A percentile compares a stretch with the other conserved stretches of the same genome.
Conservation (phyloP, 2,329 filamentous ascomycete species). For the Curvularia spicifera region DNA sequence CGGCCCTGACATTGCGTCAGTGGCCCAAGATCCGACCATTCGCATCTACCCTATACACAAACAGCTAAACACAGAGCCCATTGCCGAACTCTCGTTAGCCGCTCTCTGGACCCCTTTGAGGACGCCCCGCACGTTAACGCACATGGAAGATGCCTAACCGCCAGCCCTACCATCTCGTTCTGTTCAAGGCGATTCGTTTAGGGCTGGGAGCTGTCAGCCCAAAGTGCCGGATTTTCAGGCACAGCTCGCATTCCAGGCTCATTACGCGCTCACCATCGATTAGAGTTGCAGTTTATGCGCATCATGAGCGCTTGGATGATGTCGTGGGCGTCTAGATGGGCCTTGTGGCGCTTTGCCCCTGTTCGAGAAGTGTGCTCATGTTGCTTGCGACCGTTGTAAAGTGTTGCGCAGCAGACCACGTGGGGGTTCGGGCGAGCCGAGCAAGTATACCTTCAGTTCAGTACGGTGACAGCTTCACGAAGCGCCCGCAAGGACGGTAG, state of each 20-base stretch:
- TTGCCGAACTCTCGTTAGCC: conserved; percentile 27
- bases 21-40: conserved; percentile 15
- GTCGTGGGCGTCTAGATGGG: conserved; percentile 20
- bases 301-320: conserved; percentile 22
- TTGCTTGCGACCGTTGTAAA: conserved; percentile 8
- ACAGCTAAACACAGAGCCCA: conserved; percentile 27
- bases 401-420: conserved; percentile 14
- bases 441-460: conserved; percentile 7
- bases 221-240: conserved; percentile 31
- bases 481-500: conserved; percentile 5
- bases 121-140: conserved; percentile 23
- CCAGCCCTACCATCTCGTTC: conserved; percentile 33
- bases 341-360: conserved; percentile 15
- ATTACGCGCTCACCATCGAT: conserved; percentile 30
- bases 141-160: conserved; percentile 33
- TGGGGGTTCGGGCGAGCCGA: conserved; percentile 17
- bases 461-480: conserved; percentile 15
- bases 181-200: conserved; percentile 9
- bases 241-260: conserved; percentile 19
- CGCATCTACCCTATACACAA: conserved; percentile 18
- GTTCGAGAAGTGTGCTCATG: conserved; percentile 14
- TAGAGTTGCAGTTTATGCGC: conserved; percentile 8
- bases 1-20: conserved; percentile 18
- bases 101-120: conserved; percentile 36
- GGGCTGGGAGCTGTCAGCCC: conserved; percentile 13